Conservation (phyloP, 2,329 filamentous ascomycete species). For the Pleoardoris graminearum region DNA sequence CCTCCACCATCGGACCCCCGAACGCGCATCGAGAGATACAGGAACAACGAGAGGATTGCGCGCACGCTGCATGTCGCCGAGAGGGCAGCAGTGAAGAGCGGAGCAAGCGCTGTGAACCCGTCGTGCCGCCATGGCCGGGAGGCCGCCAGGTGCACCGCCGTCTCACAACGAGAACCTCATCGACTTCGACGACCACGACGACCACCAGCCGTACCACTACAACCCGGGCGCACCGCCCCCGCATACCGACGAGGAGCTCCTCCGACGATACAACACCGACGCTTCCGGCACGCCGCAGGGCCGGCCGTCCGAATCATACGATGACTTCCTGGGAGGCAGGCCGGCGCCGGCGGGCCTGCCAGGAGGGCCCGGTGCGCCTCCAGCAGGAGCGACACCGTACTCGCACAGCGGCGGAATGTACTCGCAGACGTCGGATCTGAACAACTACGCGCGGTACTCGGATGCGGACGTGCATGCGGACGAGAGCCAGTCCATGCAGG, state of each 20-base stretch:
- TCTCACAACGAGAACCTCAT: constrained; percentile 63
- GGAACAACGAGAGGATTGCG: constrained; percentile 5
- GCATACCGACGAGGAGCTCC: constrained; percentile 78
- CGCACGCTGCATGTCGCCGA: constrained; percentile 29
- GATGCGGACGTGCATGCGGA: constrained; percentile 81
- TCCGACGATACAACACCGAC: constrained; percentile 74
- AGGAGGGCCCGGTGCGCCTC: constrained; percentile 47
- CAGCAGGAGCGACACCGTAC: constrained; percentile 44
- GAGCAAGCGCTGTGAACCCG: constrained; percentile 24
- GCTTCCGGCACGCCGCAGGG: constrained; percentile 64
- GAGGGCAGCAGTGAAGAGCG: constrained; percentile 25
- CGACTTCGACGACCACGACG: constrained; percentile 71
- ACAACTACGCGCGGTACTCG: constrained; percentile 90
- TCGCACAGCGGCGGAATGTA: constrained; percentile 51
- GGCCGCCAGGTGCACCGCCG: constrained; percentile 57
- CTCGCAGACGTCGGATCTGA: constrained; percentile 78
- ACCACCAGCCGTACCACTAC: constrained; percentile 63
- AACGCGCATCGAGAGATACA: constrained; percentile 5
- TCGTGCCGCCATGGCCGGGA: constrained; percentile 54
- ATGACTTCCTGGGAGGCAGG: constrained; percentile 81
- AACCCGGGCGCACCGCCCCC: constrained; percentile 74
- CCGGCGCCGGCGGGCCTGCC: constrained; percentile 49
- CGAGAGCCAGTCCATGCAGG: constrained; percentile 72
- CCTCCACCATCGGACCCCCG: constrained; percentile 7
- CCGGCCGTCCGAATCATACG: constrained; percentile 88